Evolutionary conservation across 768 basidiomycete species (phyloP).

Genomic region (Amyloporia xantha): DNA sequence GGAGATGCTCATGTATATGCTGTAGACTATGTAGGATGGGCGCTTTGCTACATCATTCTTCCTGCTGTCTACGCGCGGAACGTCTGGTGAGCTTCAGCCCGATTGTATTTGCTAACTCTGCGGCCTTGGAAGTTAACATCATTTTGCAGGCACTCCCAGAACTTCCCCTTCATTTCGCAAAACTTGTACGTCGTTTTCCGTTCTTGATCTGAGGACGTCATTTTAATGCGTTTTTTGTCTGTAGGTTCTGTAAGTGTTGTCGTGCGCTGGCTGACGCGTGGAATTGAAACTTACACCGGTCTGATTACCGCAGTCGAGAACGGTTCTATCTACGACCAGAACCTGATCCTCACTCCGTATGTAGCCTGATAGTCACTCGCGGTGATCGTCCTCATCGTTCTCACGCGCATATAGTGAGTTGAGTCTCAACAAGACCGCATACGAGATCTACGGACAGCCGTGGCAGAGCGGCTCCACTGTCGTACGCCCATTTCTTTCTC

Average conservation of each 20-base stretch:
- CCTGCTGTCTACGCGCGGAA: background rate
- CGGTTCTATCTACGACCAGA: conserved; percentile 46
- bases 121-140: background rate
- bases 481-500: background rate
- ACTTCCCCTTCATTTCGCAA: conserved; percentile 4
- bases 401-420: background rate
- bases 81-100: background rate
- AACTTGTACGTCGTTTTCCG: background rate
- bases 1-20: background rate
- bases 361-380: too few species aligned
- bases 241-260: background rate
- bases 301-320: conserved; percentile 26
- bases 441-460: conserved; percentile 2
- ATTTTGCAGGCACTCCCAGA: background rate
- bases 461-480: conserved; percentile 1
- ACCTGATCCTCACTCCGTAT: conserved; percentile 38
- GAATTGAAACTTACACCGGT: background rate
- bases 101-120: background rate
- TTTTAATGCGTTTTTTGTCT: background rate
- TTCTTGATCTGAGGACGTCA: background rate
- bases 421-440: background rate
- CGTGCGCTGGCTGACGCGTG: background rate
- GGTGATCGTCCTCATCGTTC: too few species aligned
- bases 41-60: background rate
- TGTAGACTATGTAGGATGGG: conserved; percentile 1